These are phyloP conservation scores for Cladosporium colombiae DNA, from an alignment of 2,329 filamentous ascomycete genomes.

Conservation along the genomic window DNA sequence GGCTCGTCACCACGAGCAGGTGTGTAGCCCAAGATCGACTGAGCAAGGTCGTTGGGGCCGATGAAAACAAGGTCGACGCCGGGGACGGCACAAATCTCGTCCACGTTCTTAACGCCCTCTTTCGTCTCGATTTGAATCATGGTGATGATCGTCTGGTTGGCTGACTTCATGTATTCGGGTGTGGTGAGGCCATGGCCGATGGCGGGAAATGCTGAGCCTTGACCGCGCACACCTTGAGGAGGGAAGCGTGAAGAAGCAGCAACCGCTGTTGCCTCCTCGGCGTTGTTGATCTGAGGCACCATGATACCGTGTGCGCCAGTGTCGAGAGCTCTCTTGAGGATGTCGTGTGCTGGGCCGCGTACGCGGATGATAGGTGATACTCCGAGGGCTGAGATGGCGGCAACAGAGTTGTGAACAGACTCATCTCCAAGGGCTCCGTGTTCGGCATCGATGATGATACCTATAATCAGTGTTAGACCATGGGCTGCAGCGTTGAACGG, in stretches of 20 bases:
- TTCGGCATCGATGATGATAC: conserved; percentile 62
- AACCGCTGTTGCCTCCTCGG: conserved; percentile 37
- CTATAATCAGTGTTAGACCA: background rate
- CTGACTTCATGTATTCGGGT: conserved; percentile 52
- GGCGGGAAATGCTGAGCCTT: conserved; percentile 50
- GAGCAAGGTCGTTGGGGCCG: conserved; percentile 55
- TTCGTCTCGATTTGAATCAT: conserved; percentile 51
- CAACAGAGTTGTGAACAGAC: conserved; percentile 57
- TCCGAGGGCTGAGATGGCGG: conserved; percentile 43
- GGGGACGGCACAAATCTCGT: conserved; percentile 16
- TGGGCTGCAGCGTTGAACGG: no score
- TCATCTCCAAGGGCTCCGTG: conserved; percentile 57
- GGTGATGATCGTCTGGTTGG: conserved; percentile 53
- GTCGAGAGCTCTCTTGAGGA: conserved; percentile 60
- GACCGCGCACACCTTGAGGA: conserved; percentile 53
- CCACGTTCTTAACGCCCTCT: conserved; percentile 38
- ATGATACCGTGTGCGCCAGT: conserved; percentile 58
- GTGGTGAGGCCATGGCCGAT: conserved; percentile 54
- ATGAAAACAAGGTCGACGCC: conserved; percentile 19
- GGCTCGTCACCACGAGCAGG: conserved; percentile 42
- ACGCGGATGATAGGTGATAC: conserved; percentile 48
- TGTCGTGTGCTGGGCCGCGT: conserved; percentile 57
- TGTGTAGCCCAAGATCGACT: conserved; percentile 55
- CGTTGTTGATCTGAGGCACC: conserved; percentile 31
- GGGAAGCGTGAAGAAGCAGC: conserved; percentile 57